phyloP scores from a whole-genome alignment of 2,329 filamentous ascomycete species.

The Cladosporium cucumerinum region DNA sequence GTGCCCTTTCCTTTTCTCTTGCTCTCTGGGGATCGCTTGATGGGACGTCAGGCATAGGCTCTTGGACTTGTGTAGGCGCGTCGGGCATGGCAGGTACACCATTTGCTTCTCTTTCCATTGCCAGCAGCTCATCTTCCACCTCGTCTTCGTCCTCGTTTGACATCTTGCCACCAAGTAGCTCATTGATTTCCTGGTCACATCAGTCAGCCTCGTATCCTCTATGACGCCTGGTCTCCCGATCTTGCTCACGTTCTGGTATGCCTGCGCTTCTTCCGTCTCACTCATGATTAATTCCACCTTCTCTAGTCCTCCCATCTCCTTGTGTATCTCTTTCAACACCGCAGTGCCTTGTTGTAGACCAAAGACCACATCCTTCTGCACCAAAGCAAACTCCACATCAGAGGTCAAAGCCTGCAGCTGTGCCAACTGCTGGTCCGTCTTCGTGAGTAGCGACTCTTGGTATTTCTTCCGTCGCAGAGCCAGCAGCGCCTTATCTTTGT shows the following conservation, averaged over 20 bases:
- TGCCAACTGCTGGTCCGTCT: slow-evolving; percentile 91
- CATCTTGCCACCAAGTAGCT: slow-evolving; percentile 83
- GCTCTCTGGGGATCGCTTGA: slow-evolving; percentile 6
- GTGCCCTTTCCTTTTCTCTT: slow-evolving; percentile 9
- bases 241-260: slow-evolving; percentile 74
- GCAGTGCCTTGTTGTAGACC: slow-evolving; percentile 87
- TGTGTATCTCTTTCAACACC: slow-evolving; percentile 86
- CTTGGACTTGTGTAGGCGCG: slow-evolving; percentile 31
- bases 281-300: slow-evolving; percentile 93
- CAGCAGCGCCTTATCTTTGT: slow-evolving; percentile 78
- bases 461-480: slow-evolving; percentile 95
- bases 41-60: slow-evolving; percentile 33
- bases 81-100: slow-evolving; percentile 39
- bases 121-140: slow-evolving; percentile 90
- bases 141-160: slow-evolving; percentile 96
- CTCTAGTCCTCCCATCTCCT: slow-evolving; percentile 93
- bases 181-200: slow-evolving; percentile 72
- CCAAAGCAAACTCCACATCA: slow-evolving; percentile 90
- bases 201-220: background rate
- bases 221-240: background rate
- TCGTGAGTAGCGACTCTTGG: slow-evolving; percentile 81
- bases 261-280: slow-evolving; percentile 83
- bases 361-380: slow-evolving; percentile 94
- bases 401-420: slow-evolving; percentile 85
- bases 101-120: slow-evolving; percentile 65